These are phyloP conservation scores for Carex parvula DNA, from an alignment of 176 grass and related monocot genomes.

Conservation along the genomic window DNA sequence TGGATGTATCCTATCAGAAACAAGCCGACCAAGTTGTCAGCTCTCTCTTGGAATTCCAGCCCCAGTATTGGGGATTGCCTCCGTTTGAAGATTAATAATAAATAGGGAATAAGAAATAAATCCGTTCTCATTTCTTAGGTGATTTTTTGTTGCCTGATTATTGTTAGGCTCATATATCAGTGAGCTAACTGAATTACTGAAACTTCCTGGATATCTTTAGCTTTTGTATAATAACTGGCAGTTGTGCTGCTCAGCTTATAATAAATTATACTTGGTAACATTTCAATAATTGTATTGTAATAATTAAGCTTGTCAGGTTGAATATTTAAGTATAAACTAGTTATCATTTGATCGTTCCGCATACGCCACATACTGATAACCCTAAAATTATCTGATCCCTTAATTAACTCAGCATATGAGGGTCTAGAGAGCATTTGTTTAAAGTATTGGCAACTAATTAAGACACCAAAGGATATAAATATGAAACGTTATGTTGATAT, in stretches of 20 bases:
- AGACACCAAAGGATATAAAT: background rate
- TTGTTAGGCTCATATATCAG: background rate
- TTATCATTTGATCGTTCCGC: too few species aligned
- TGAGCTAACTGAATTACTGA: background rate
- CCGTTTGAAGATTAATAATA: constrained; percentile 49
- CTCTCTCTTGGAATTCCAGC: constrained; percentile 69
- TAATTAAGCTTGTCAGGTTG: background rate
- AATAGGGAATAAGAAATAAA: constrained; percentile 2
- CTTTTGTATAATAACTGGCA: background rate
- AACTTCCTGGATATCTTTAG: background rate
- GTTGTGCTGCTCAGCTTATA: background rate
- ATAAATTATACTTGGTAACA: background rate
- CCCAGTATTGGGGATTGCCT: constrained; percentile 62
- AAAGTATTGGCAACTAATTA: background rate
- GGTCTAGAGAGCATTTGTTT: background rate
- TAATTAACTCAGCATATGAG: background rate
- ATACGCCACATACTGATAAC: background rate
- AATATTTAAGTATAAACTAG: background rate
- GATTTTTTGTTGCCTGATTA: constrained; percentile 17
- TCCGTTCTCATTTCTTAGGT: background rate
- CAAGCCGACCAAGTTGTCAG: constrained; percentile 77
- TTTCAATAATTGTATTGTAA: background rate
- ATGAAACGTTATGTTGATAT: too few species aligned
- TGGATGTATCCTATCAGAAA: constrained; percentile 80
- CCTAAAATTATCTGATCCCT: background rate